Percentiles rank a stretch among this genome's conserved stretches.
Evolutionary conservation across 2,329 filamentous ascomycete species (phyloP).

Genomic region (Leptoxyphium fumago): DNA sequence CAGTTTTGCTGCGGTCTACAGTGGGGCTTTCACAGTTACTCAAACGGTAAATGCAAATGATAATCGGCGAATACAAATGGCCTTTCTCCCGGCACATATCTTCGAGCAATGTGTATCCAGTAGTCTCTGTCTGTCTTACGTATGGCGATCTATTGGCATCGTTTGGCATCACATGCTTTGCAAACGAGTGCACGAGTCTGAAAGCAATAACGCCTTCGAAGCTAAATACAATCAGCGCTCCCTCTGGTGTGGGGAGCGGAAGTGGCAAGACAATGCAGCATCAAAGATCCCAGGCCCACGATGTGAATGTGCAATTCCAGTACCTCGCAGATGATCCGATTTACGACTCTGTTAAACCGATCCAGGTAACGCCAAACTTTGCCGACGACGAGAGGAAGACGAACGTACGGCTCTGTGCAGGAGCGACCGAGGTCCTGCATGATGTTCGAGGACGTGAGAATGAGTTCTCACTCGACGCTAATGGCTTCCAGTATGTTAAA

Average conservation of each 20-base stretch:
- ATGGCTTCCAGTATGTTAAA: slow-evolving; percentile 13
- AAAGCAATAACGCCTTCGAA: background rate
- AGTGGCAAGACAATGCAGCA: background rate
- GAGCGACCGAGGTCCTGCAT: slow-evolving; percentile 8
- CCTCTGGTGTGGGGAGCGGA: background rate
- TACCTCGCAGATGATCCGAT: slow-evolving; percentile 15
- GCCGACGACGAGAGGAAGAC: slow-evolving; percentile 10
- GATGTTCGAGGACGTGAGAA: slow-evolving; percentile 8
- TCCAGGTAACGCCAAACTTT: slow-evolving; percentile 15
- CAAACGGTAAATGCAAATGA: too few species aligned
- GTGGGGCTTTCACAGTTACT: too few species aligned
- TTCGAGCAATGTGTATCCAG: too few species aligned
- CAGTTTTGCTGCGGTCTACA: too few species aligned
- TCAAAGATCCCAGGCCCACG: background rate
- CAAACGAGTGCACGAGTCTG: too few species aligned
- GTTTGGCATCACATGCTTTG: too few species aligned
- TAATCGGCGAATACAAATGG: too few species aligned
- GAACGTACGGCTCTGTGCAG: slow-evolving; percentile 10
- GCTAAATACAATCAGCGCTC: background rate
- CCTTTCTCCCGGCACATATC: too few species aligned
- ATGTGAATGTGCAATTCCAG: slow-evolving; percentile 11
- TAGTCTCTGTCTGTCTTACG: too few species aligned
- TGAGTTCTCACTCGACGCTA: slow-evolving; percentile 9
- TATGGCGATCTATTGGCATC: too few species aligned
- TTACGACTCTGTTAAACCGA: slow-evolving; percentile 12